Percentiles rank a stretch among this genome's conserved stretches.
Evolutionary conservation across 225 moss, liverwort and hornwort species (phyloP).

Genomic region (Polytrichum commune): DNA sequence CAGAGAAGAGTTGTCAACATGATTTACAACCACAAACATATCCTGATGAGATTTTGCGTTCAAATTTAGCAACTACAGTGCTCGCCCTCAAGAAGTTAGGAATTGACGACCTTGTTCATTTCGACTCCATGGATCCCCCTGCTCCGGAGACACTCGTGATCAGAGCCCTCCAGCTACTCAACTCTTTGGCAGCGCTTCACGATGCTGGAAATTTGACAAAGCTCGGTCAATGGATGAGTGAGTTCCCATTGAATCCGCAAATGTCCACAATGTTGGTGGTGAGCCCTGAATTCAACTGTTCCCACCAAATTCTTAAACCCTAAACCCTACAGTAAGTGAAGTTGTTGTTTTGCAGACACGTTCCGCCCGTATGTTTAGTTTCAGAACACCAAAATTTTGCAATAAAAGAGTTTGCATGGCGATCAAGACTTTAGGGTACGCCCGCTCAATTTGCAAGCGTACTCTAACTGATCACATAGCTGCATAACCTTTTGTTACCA

Average conservation of each 20-base stretch:
- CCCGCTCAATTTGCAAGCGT: no score
- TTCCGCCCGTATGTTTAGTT: no score
- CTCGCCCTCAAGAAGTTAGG: slow-evolving; percentile 91
- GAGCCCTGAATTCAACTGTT: slow-evolving; percentile 32
- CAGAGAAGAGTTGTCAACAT: slow-evolving; percentile 66
- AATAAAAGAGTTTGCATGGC: no score
- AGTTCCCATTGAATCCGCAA: slow-evolving; percentile 27
- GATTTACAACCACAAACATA: slow-evolving; percentile 70
- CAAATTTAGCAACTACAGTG: slow-evolving; percentile 70
- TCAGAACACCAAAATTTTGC: no score
- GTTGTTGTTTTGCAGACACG: no score
- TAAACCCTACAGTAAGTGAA: background rate
- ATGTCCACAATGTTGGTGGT: slow-evolving; percentile 31
- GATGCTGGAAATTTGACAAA: slow-evolving; percentile 41
- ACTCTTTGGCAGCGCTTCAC: slow-evolving; percentile 59
- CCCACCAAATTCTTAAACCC: slow-evolving; percentile 41
- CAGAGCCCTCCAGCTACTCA: slow-evolving; percentile 62
- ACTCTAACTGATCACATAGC: no score
- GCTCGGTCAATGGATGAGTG: slow-evolving; percentile 28
- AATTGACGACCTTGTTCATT: slow-evolving; percentile 96
- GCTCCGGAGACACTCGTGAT: slow-evolving; percentile 79
- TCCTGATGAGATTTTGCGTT: slow-evolving; percentile 64
- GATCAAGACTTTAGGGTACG: no score
- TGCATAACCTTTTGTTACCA: no score
- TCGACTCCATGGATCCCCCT: slow-evolving; percentile 98